A percentile compares a stretch with the other conserved stretches of the same genome.
Conservation (phyloP, 352 stramenopile genomes). For the Phytopythium montanum region DNA sequence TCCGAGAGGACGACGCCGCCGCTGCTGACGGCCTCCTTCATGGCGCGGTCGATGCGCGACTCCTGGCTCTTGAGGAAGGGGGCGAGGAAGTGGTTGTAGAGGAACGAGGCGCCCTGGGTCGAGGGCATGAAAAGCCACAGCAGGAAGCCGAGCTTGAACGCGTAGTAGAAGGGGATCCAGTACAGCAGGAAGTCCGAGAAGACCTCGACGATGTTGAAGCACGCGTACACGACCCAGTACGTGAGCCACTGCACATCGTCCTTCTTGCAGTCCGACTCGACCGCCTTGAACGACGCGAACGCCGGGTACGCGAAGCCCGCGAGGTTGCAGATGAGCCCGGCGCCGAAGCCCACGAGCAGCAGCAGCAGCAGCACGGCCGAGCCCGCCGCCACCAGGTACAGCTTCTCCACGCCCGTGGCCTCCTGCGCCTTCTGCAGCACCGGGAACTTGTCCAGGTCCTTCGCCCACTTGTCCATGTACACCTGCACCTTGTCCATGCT, state of each 20-base stretch:
- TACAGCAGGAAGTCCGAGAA: slow-evolving; percentile 96
- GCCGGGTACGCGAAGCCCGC: slow-evolving; percentile 83
- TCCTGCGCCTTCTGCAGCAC: slow-evolving; percentile 78
- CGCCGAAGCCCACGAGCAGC: slow-evolving; percentile 82
- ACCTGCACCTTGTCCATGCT: slow-evolving; percentile 82
- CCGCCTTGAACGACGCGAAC: slow-evolving; percentile 84
- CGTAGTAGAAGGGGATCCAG: slow-evolving; percentile 98
- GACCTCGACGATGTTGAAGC: slow-evolving; percentile 96
- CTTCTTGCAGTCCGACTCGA: slow-evolving; percentile 74
- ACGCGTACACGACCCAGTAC: slow-evolving; percentile 98
- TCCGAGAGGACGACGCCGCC: slow-evolving; percentile 75
- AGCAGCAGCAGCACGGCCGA: slow-evolving; percentile 68
- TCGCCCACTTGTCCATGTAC: slow-evolving; percentile 84
- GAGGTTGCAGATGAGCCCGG: slow-evolving; percentile 80
- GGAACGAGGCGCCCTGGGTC: slow-evolving; percentile 92
- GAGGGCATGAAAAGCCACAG: slow-evolving; percentile 97
- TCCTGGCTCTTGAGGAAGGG: slow-evolving; percentile 85
- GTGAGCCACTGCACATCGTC: slow-evolving; percentile 92
- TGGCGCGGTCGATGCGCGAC: slow-evolving; percentile 77
- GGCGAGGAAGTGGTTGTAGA: slow-evolving; percentile 94
- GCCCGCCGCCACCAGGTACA: slow-evolving; percentile 76
- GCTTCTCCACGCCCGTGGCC: slow-evolving; percentile 83
- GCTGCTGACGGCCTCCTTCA: slow-evolving; percentile 80
- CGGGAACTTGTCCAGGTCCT: slow-evolving; percentile 80
- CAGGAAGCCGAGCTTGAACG: slow-evolving; percentile 97